Conservation (phyloP, 2,329 filamentous ascomycete species). For the Colletotrichum incanum region DNA sequence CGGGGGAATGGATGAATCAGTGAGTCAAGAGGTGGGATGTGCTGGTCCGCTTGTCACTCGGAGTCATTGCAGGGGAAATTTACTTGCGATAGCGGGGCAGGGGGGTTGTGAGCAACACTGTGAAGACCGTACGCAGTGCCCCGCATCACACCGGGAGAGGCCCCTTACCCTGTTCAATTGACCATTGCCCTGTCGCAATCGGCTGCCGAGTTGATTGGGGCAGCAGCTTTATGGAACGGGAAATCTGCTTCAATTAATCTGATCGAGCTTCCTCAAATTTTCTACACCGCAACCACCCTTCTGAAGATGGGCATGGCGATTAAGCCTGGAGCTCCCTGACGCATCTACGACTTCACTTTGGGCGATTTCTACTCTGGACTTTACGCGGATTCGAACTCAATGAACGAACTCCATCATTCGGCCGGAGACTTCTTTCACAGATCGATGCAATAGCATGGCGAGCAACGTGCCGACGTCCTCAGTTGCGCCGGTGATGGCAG, state of each 20-base stretch:
- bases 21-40: constrained; percentile 34
- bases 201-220: neutral
- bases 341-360: neutral
- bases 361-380: too few species aligned
- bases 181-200: constrained; percentile 30
- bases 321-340: neutral
- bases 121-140: constrained; percentile 19
- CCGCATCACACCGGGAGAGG: constrained; percentile 37
- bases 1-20: neutral
- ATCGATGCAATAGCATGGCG: constrained; percentile 31
- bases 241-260: constrained; percentile 17
- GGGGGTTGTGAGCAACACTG: constrained; percentile 27
- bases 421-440: constrained; percentile 6
- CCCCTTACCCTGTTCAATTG: constrained; percentile 13
- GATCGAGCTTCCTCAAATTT: constrained; percentile 4
- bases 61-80: constrained; percentile 39
- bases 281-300: neutral
- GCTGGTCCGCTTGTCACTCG: constrained; percentile 10
- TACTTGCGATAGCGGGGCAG: constrained; percentile 49
- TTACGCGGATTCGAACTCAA: neutral
- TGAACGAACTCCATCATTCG: constrained; percentile 1
- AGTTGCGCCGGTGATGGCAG: constrained; percentile 26
- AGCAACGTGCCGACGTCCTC: constrained; percentile 22
- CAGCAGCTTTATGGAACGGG: constrained; percentile 18
- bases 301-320: neutral